Percentiles rank a stretch among this genome's conserved stretches.
Conservation (phyloP, 352 stramenopile species). For the Pythium sukuiense region DNA sequence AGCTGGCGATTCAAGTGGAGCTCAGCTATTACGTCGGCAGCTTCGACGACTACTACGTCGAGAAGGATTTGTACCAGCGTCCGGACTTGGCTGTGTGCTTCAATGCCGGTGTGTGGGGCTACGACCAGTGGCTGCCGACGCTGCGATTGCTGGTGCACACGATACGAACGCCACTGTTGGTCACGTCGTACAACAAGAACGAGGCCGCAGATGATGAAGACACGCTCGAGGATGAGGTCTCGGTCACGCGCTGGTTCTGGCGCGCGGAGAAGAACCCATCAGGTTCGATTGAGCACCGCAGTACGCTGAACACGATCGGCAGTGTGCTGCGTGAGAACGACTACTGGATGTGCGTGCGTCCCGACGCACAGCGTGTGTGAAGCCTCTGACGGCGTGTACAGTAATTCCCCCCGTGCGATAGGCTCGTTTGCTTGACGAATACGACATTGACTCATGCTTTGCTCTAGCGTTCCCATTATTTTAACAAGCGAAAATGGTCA, state of each 20-base stretch:
- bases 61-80: constrained; percentile 41
- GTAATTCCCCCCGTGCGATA: not conserved
- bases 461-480: not conserved
- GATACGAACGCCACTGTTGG: constrained; percentile 56
- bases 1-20: constrained; percentile 38
- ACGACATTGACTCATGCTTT: not conserved
- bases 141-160: constrained; percentile 61
- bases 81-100: constrained; percentile 78
- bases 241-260: constrained; percentile 64
- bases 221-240: constrained; percentile 59
- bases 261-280: constrained; percentile 67
- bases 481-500: not conserved
- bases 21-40: constrained; percentile 70
- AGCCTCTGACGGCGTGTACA: not conserved
- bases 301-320: constrained; percentile 57
- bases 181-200: constrained; percentile 86
- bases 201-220: constrained; percentile 82
- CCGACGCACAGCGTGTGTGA: constrained; percentile 1
- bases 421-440: not conserved
- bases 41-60: constrained; percentile 58
- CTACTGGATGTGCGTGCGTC: constrained; percentile 81
- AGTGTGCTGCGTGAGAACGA: constrained; percentile 73
- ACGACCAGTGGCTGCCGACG: constrained; percentile 83
- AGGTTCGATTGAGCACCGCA: constrained; percentile 41
- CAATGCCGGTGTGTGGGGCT: constrained; percentile 87